A percentile compares a stretch with the other conserved stretches of the same genome.
Conservation (phyloP, 176 grass and related monocot genomes). For the Aegilops bicornis region DNA sequence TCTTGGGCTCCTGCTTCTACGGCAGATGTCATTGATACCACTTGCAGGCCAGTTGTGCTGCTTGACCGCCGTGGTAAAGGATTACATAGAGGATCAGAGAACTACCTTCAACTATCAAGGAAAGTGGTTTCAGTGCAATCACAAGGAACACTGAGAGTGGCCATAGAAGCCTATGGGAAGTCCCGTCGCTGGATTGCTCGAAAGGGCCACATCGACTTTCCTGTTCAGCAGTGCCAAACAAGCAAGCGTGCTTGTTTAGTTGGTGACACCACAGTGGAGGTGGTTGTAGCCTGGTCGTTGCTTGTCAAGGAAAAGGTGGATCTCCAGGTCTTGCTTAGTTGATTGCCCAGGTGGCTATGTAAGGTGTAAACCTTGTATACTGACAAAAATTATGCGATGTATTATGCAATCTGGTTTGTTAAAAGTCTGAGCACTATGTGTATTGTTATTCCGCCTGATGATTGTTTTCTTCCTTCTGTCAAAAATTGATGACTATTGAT, state of each 20-base stretch:
- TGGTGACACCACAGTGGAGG: background rate
- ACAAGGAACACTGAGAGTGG: background rate
- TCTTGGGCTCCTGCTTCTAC: too few relatives aligned
- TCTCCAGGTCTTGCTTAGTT: too few relatives aligned
- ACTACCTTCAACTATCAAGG: background rate
- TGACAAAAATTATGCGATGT: too few relatives aligned
- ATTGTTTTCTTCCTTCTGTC: too few relatives aligned
- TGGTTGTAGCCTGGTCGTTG: background rate
- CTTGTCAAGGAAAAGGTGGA: background rate
- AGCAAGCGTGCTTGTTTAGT: too few relatives aligned
- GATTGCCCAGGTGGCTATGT: too few relatives aligned
- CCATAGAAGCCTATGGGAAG: background rate
- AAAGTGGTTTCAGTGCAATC: background rate
- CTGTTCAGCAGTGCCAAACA: background rate
- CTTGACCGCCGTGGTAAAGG: background rate
- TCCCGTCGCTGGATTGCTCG: background rate
- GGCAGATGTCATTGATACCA: background rate
- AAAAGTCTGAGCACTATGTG: too few relatives aligned
- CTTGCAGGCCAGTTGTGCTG: background rate
- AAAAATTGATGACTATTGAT: too few relatives aligned
- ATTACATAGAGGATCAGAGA: background rate
- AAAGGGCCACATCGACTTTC: background rate
- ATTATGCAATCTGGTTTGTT: too few relatives aligned
- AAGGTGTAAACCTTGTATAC: too few relatives aligned
- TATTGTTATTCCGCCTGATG: too few relatives aligned